Conservation (phyloP, 441 rosid species). For the Pelargonium fulgidum region DNA sequence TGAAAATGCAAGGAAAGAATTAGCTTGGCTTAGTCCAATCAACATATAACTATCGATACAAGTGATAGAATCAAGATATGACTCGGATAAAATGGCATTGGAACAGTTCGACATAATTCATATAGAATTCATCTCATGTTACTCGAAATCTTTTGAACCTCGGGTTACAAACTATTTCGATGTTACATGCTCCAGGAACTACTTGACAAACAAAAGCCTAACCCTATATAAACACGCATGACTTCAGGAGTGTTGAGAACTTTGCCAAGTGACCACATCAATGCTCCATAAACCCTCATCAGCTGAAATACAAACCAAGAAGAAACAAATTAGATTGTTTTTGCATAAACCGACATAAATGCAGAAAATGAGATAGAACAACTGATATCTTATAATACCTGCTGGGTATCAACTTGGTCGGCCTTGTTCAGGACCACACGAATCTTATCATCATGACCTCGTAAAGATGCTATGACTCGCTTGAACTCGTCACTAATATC, state of each 20-base stretch:
- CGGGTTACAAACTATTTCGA: neutral
- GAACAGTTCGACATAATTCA: neutral
- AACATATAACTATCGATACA: no score
- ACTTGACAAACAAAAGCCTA: slow-evolving; percentile 28
- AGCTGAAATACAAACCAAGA: slow-evolving; percentile 38
- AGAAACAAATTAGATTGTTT: slow-evolving; percentile 9
- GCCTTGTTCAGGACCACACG: slow-evolving; percentile 96
- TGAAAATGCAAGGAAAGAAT: slow-evolving; percentile 30
- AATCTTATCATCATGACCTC: slow-evolving; percentile 93
- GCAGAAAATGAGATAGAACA: no score
- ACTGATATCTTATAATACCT: no score
- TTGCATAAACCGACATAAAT: no score
- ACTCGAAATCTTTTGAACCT: slow-evolving; percentile 1
- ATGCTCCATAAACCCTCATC: slow-evolving; percentile 97
- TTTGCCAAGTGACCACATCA: slow-evolving; percentile 98
- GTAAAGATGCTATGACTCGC: slow-evolving; percentile 85
- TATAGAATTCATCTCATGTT: neutral
- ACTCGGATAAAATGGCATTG: neutral
- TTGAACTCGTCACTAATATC: slow-evolving; percentile 95
- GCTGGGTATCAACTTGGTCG: slow-evolving; percentile 89
- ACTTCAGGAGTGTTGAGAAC: slow-evolving; percentile 95
- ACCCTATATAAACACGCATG: slow-evolving; percentile 92
- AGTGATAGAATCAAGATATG: no score
- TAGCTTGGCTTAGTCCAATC: slow-evolving; percentile 9
- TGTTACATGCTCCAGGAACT: neutral